phyloP scores from a whole-genome alignment of 2,329 filamentous ascomycete genomes.

The Aureobasidium sp. region DNA sequence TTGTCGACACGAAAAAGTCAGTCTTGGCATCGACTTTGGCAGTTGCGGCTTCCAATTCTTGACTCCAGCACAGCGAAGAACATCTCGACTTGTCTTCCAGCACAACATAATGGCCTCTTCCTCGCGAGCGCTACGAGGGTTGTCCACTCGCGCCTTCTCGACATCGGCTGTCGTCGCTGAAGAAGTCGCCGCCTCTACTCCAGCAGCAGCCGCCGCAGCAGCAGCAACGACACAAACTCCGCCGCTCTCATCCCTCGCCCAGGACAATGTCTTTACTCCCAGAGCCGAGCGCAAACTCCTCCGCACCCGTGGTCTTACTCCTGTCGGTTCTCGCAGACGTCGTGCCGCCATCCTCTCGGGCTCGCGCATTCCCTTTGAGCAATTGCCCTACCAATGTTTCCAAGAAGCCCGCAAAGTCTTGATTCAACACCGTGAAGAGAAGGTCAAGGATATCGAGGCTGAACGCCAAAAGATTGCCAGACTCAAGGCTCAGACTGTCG shows the following conservation, averaged over 20 bases:
- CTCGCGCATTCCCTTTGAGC: constrained; percentile 75
- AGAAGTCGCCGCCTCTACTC: constrained; percentile 37
- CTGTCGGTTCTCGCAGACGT: constrained; percentile 77
- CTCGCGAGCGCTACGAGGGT: constrained; percentile 8
- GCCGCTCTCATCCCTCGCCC: constrained; percentile 43
- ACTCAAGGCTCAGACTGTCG: constrained; percentile 48
- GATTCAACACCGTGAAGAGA: constrained; percentile 70
- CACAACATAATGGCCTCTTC: constrained; percentile 6
- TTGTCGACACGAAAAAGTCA: constrained; percentile 9
- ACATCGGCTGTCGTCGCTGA: constrained; percentile 33
- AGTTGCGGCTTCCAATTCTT: neutral
- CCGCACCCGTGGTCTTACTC: constrained; percentile 44
- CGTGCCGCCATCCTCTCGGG: constrained; percentile 50
- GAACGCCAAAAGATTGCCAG: constrained; percentile 63
- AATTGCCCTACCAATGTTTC: constrained; percentile 94
- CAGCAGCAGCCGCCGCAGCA: neutral
- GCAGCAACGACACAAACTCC: neutral
- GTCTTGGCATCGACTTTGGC: neutral
- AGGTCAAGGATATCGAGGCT: constrained; percentile 63
- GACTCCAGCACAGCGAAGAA: no score
- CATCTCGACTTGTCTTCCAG: no score
- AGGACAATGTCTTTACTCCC: constrained; percentile 58
- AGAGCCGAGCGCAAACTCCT: constrained; percentile 62
- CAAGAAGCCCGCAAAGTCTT: constrained; percentile 88
- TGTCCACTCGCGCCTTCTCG: constrained; percentile 41